Base-by-base conservation (phyloP, 768 basidiomycete species). In the Sporobolomyces roseus region DNA sequence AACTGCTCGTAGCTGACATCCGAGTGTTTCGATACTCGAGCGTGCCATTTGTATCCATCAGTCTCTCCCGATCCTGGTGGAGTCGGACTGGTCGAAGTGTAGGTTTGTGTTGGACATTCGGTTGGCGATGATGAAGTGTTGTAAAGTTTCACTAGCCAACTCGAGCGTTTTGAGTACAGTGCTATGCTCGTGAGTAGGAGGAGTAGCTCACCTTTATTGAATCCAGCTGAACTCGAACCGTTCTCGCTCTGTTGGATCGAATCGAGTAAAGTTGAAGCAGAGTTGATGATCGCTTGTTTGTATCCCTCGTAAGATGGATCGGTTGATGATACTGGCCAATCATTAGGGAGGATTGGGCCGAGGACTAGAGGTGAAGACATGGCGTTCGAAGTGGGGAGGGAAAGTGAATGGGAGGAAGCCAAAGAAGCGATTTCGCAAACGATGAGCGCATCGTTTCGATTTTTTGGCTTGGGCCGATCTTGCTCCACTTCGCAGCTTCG, bases 1-100 rank as follows among this genome's bases (percentile, higher is more conserved):
- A 68, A 68, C 23, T 68, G 29, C n/a, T 50, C 59, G 61, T 49
- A 71, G 25, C 61, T 43, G 8, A 38, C 52, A 19, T 41, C 45
- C 0, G 38, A 1, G 17, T 61, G 63, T 8, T 4, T 32, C 46
- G 66, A 63, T 14, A 17, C 16, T 14, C 71, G 49, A 9, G 33
- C 60, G 48, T 72, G 66, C 66, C 66, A 67, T 14, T 60, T 41
- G 49, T 17, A 52, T 0, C 60, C 59, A 2, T 53, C 29, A 2
- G 49, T 56, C 12, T 61, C 43, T 17, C 63, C 63, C 2, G 45
- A 14, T 0, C 52, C 62, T 0, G 56, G 43, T 1, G 17, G 25
- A 25, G 17, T 16, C 7, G 43, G 33, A 8, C 16, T 23, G 4
- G 58, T 27, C 2, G 58, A 38, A 2, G 61, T 23, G 46, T 48